These are phyloP conservation scores for Penstemon barbatus DNA, from an alignment of 257 asterid species.

Conservation along the genomic window DNA sequence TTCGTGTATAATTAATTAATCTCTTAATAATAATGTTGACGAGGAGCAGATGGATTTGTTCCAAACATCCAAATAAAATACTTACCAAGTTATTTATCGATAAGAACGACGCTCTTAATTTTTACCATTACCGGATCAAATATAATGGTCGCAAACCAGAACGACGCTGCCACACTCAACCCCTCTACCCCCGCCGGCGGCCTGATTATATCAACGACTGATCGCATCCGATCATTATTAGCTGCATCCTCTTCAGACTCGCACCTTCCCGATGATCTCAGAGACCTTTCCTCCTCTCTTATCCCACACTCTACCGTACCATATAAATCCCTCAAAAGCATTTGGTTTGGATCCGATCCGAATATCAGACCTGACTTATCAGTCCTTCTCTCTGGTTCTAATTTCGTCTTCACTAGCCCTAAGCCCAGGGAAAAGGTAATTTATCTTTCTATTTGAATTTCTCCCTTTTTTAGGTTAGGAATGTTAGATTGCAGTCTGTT, in stretches of 20 bases:
- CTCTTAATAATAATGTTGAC: too few relatives aligned
- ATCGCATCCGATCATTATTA: constrained; percentile 56
- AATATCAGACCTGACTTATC: constrained; percentile 48
- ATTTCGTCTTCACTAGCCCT: constrained; percentile 67
- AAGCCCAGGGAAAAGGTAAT: constrained; percentile 78
- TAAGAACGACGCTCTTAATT: too few relatives aligned
- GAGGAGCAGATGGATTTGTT: too few relatives aligned
- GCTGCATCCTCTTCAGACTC: constrained; percentile 46
- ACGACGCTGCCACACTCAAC: constrained; percentile 29
- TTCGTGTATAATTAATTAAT: too few relatives aligned
- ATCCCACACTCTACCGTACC: constrained; percentile 45
- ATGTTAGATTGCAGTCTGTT: too few relatives aligned
- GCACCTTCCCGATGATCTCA: constrained; percentile 51
- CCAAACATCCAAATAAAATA: too few relatives aligned
- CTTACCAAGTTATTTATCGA: too few relatives aligned
- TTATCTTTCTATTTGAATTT: background rate
- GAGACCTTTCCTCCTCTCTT: constrained; percentile 58
- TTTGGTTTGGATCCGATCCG: constrained; percentile 61
- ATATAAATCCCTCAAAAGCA: constrained; percentile 56
- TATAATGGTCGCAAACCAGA: constrained; percentile 26
- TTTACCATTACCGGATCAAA: too few relatives aligned
- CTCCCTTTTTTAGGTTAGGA: too few relatives aligned
- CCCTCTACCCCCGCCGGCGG: constrained; percentile 35
- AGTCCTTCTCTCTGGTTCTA: constrained; percentile 50
- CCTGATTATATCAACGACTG: constrained; percentile 55